These are phyloP conservation scores for Colletotrichum agaves DNA, from an alignment of 2,329 filamentous ascomycete species.

Conservation along the genomic window DNA sequence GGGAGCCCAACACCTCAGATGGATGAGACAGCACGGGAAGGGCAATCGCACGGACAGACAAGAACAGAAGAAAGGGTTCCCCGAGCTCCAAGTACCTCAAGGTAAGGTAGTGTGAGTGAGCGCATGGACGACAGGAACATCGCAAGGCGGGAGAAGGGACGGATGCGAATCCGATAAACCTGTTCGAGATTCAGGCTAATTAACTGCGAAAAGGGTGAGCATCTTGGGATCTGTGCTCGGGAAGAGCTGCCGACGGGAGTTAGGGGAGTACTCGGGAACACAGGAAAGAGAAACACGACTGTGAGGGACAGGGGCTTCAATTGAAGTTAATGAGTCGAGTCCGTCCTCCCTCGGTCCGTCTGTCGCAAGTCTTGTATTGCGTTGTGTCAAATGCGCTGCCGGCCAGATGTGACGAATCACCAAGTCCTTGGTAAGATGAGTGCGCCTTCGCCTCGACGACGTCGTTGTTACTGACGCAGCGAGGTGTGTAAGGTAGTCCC, in stretches of 20 bases:
- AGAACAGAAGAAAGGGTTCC: not conserved
- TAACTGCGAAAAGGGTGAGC: not conserved
- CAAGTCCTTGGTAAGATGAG: not conserved
- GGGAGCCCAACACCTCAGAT: not conserved
- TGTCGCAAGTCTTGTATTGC: constrained; percentile 16
- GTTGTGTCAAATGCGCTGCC: constrained; percentile 2
- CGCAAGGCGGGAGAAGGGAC: not conserved
- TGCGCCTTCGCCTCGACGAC: not conserved
- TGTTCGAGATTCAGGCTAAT: not conserved
- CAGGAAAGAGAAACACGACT: not conserved
- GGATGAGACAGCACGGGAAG: not conserved
- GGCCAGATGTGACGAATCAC: not conserved
- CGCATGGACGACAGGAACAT: not conserved
- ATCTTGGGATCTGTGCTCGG: constrained; percentile 18
- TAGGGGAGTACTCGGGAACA: constrained; percentile 1
- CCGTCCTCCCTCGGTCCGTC: not conserved
- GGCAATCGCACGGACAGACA: constrained; percentile 13
- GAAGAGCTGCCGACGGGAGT: constrained; percentile 14
- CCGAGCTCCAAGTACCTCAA: too few species aligned
- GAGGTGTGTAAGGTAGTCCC: too few species aligned
- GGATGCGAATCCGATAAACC: constrained; percentile 10
- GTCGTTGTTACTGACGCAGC: too few species aligned
- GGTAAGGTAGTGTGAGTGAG: not conserved
- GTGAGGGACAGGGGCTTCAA: not conserved
- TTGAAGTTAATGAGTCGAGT: not conserved